Conservation (phyloP, 2,329 filamentous ascomycete genomes). For the Fusarium sp. region DNA sequence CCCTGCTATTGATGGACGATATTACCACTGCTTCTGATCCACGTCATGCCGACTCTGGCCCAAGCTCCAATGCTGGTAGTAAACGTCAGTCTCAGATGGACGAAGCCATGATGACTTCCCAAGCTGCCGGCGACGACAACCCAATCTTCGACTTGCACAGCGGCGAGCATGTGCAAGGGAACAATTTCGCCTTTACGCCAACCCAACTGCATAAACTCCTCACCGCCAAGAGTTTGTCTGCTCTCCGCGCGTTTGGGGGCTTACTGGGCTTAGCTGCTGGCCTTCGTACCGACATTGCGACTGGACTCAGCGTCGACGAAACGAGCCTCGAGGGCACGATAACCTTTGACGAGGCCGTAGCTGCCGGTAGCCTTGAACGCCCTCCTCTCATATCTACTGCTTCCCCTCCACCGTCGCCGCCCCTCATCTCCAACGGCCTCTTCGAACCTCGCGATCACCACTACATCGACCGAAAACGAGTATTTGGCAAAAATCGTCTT, state of each 20-base stretch:
- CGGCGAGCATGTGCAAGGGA: constrained; percentile 48
- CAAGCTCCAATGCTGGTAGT: constrained; percentile 24
- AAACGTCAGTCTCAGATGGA: constrained; percentile 20
- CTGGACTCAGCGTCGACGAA: constrained; percentile 64
- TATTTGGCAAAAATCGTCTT: constrained; percentile 72
- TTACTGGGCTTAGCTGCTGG: constrained; percentile 63
- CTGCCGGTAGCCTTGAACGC: constrained; percentile 51
- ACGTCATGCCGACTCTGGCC: constrained; percentile 36
- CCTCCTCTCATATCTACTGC: constrained; percentile 39
- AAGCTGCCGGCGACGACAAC: constrained; percentile 9
- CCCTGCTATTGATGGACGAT: constrained; percentile 46
- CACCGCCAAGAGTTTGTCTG: constrained; percentile 60
- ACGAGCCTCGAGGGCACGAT: constrained; percentile 57
- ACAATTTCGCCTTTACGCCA: constrained; percentile 65
- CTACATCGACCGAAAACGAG: constrained; percentile 70
- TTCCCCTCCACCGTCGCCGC: constrained; percentile 36
- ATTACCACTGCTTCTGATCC: constrained; percentile 41
- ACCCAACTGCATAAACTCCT: constrained; percentile 65
- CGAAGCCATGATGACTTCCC: constrained; percentile 21
- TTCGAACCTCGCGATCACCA: constrained; percentile 44
- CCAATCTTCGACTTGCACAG: constrained; percentile 44
- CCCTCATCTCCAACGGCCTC: constrained; percentile 44
- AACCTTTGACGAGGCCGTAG: constrained; percentile 61
- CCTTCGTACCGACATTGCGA: constrained; percentile 59
- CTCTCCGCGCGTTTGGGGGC: constrained; percentile 64